Evolutionary conservation across 306 rosid species (phyloP), one percentile per base, ranked within the genome.

Genomic region (Begonia peltatifolia): DNA sequence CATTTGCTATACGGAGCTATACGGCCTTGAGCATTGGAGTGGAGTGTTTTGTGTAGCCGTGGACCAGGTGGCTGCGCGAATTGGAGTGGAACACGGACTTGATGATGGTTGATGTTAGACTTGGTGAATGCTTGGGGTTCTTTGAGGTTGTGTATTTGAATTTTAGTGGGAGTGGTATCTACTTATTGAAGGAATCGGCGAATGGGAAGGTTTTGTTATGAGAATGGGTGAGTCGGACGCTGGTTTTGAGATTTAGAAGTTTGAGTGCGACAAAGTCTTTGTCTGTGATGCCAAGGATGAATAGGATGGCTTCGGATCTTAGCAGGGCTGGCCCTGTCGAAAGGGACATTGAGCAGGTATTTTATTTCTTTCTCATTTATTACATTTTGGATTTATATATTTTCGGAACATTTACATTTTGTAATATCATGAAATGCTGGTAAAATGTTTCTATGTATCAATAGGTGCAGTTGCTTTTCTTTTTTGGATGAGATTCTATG

Each of bases 331-430:
- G 96, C 41, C 64, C 85, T 4, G 84, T 69, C 30, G 99, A 90
- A 74, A 76, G 99, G 75, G 99, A 90, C 74, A 74, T 65, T 56
- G 99, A 90, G 68, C 99, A 90, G 99, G 99, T 90, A 69, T 47
- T 13, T 23, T 62, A 22, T 64, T 22, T 44, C 10, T 50, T 69
- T 36, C 49, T 22, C 52, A 18, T 35, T 51, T 22, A 7, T 30
- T 30, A 30, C 6, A 30, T 20, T 30, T 5, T 30, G 38, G 38
- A 30, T 30, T 20, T 20, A 20, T 20, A 20, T 20, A 20, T 20
- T 20, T 20, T 20, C 23, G 2, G 4, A 20, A 30, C 63, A 50
- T 49, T 49, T 52, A 6, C 46, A 30, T 17, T 17, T 20, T 1
- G 11, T 14, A 15, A 5, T 50, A 30, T 30, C 38, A 5, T 30